Conservation (phyloP, 495 filamentous ascomycete genomes). For the Podospora tetraspora region DNA sequence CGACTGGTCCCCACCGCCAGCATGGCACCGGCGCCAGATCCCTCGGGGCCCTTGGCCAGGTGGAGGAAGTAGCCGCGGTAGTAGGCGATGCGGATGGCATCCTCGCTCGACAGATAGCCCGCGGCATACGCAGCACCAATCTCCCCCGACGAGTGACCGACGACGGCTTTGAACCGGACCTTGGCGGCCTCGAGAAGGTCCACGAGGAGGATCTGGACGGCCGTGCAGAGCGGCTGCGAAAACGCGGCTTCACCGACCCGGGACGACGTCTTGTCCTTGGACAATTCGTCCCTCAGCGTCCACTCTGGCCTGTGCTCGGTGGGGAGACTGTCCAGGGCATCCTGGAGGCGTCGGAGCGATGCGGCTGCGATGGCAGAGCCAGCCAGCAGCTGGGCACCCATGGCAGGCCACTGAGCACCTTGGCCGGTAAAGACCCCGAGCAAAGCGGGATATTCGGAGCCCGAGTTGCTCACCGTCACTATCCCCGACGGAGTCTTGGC, state of each 20-base stretch:
- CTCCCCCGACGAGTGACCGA: slow-evolving; percentile 60
- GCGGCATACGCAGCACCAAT: slow-evolving; percentile 48
- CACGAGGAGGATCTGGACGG: slow-evolving; percentile 46
- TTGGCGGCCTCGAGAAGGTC: slow-evolving; percentile 40
- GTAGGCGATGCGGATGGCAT: slow-evolving; percentile 24
- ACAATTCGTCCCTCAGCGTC: slow-evolving; percentile 24
- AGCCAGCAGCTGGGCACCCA: slow-evolving; percentile 15
- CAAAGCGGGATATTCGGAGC: not conserved
- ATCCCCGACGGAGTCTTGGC: slow-evolving; percentile 6
- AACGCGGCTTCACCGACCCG: slow-evolving; percentile 32
- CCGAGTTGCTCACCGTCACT: slow-evolving; percentile 3
- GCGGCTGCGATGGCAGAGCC: not conserved
- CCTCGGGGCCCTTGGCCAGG: slow-evolving; percentile 17
- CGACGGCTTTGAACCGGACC: slow-evolving; percentile 40
- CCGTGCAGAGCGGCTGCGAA: slow-evolving; percentile 47
- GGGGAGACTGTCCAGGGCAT: slow-evolving; percentile 12
- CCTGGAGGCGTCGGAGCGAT: slow-evolving; percentile 3
- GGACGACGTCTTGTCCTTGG: slow-evolving; percentile 5
- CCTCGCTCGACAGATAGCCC: slow-evolving; percentile 29
- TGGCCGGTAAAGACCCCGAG: slow-evolving; percentile 23
- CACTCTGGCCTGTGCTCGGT: slow-evolving; percentile 18
- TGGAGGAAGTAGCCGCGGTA: slow-evolving; percentile 18
- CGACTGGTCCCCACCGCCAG: slow-evolving; percentile 41
- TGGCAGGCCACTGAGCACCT: slow-evolving; percentile 21
- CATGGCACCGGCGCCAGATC: slow-evolving; percentile 41